These are phyloP conservation scores for Yarrowia osloensis DNA, from an alignment of 805 yeast species.

Conservation along the genomic window DNA sequence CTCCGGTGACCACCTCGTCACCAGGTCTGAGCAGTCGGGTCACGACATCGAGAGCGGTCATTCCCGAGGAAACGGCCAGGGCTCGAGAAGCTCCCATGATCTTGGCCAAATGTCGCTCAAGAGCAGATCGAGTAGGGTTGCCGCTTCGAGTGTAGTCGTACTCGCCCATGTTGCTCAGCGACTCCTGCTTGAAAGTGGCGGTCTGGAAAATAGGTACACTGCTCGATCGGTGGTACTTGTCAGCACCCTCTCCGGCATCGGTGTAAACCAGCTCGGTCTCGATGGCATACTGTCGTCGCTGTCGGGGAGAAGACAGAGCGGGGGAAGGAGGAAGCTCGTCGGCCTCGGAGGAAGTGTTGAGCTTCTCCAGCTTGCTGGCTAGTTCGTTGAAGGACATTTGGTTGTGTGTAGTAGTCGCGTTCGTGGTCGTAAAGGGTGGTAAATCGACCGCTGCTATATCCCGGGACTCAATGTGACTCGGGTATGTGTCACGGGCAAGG, in stretches of 20 bases:
- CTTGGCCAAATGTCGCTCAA: slow-evolving; percentile 75
- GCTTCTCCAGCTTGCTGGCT: slow-evolving; percentile 24
- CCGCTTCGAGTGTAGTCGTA: slow-evolving; percentile 91
- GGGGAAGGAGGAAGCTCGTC: slow-evolving; percentile 43
- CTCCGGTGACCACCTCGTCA: slow-evolving; percentile 92
- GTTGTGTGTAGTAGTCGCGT: neutral
- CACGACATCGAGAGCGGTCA: slow-evolving; percentile 89
- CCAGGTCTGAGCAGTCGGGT: slow-evolving; percentile 72
- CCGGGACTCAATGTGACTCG: slow-evolving; percentile 22
- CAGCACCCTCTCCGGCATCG: slow-evolving; percentile 49
- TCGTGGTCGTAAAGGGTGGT: neutral
- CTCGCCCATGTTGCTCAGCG: slow-evolving; percentile 72
- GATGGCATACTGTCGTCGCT: slow-evolving; percentile 49
- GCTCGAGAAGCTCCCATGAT: slow-evolving; percentile 77
- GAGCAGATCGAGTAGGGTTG: slow-evolving; percentile 82
- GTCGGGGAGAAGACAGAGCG: slow-evolving; percentile 43
- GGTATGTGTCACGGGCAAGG: slow-evolving; percentile 26
- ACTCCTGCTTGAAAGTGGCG: slow-evolving; percentile 88
- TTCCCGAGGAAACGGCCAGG: slow-evolving; percentile 85
- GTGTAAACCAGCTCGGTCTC: slow-evolving; percentile 72
- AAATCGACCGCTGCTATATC: neutral
- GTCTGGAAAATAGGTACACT: slow-evolving; percentile 88
- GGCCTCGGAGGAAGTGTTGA: slow-evolving; percentile 16
- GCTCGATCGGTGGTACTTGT: slow-evolving; percentile 69
- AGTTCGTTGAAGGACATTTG: slow-evolving; percentile 18